A percentile compares a stretch with the other conserved stretches of the same genome.
Conservation (phyloP, 2,329 filamentous ascomycete genomes). For the Paecilomyces niveus region DNA sequence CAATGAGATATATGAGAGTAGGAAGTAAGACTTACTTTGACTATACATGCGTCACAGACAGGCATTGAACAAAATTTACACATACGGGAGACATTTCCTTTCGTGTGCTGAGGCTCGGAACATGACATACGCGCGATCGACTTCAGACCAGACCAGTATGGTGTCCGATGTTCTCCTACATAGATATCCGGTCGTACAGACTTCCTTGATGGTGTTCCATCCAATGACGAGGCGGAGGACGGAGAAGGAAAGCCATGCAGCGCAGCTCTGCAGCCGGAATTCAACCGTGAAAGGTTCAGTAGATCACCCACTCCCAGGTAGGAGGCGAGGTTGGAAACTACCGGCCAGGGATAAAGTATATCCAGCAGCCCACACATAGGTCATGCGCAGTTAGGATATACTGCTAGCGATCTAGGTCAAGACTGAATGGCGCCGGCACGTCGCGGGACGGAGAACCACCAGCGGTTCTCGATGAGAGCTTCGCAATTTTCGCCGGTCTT, state of each 20-base stretch:
- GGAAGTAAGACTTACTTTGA: slow-evolving; percentile 9
- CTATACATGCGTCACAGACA: slow-evolving; percentile 24
- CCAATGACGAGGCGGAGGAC: background rate
- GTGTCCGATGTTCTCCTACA: slow-evolving; percentile 20
- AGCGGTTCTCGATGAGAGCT: background rate
- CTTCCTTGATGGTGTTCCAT: background rate
- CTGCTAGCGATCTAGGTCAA: background rate
- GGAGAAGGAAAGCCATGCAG: slow-evolving; percentile 20
- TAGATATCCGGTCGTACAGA: slow-evolving; percentile 13
- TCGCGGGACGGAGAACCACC: background rate
- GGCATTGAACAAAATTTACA: slow-evolving; percentile 23
- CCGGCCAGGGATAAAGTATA: slow-evolving; percentile 19
- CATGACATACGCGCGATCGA: slow-evolving; percentile 14
- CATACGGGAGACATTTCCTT: slow-evolving; percentile 11
- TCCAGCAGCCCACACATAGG: slow-evolving; percentile 13
- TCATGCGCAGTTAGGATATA: background rate
- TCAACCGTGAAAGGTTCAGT: slow-evolving; percentile 18
- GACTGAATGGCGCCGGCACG: background rate
- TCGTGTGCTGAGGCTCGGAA: slow-evolving; percentile 16
- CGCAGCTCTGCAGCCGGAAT: slow-evolving; percentile 14
- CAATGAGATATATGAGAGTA: background rate
- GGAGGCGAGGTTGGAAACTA: slow-evolving; percentile 15
- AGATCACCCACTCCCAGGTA: slow-evolving; percentile 20
- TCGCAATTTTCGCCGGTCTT: background rate
- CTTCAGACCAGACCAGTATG: slow-evolving; percentile 22